These are phyloP conservation scores for Chaetomiaceae sp. DNA, from an alignment of 2,329 filamentous ascomycete species.

Conservation along the genomic window DNA sequence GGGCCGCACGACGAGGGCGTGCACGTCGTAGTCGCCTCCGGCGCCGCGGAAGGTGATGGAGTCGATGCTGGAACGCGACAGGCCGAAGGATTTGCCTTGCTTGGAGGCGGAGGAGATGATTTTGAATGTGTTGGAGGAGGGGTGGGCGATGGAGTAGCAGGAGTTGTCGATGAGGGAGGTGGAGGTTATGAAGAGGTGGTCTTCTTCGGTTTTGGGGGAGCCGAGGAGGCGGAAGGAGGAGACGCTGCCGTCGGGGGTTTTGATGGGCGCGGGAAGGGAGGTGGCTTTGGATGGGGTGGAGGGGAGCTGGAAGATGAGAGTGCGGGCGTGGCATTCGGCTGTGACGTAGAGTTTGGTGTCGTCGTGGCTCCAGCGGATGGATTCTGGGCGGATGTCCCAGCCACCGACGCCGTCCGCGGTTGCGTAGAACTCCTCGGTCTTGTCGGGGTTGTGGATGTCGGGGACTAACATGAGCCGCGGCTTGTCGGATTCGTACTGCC, in stretches of 20 bases:
- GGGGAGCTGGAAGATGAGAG: constrained; percentile 58
- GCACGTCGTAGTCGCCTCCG: constrained; percentile 59
- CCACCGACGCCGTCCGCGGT: constrained; percentile 58
- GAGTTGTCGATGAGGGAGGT: constrained; percentile 70
- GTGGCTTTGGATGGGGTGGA: constrained; percentile 47
- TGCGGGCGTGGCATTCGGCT: constrained; percentile 64
- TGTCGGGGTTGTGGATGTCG: constrained; percentile 51
- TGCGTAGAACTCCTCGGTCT: constrained; percentile 58
- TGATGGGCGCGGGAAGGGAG: constrained; percentile 46
- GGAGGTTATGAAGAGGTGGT: constrained; percentile 59
- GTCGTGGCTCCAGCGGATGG: constrained; percentile 53
- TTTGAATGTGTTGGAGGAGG: constrained; percentile 33
- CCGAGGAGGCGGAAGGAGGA: constrained; percentile 49
- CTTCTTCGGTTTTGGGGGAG: constrained; percentile 27
- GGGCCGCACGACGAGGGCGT: constrained; percentile 65
- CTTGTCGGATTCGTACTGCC: constrained; percentile 79
- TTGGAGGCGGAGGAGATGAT: constrained; percentile 61
- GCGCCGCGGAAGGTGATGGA: constrained; percentile 68
- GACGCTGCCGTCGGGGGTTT: constrained; percentile 49
- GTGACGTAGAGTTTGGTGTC: constrained; percentile 65
- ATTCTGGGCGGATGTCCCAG: constrained; percentile 57
- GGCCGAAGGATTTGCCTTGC: constrained; percentile 61
- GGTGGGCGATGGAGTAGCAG: constrained; percentile 58
- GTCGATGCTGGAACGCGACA: constrained; percentile 58
- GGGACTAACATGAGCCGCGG: constrained; percentile 62